A percentile compares a stretch with the other conserved stretches of the same genome.
Evolutionary conservation across 306 rosid species (phyloP).

Genomic region (Acacia acuminata): DNA sequence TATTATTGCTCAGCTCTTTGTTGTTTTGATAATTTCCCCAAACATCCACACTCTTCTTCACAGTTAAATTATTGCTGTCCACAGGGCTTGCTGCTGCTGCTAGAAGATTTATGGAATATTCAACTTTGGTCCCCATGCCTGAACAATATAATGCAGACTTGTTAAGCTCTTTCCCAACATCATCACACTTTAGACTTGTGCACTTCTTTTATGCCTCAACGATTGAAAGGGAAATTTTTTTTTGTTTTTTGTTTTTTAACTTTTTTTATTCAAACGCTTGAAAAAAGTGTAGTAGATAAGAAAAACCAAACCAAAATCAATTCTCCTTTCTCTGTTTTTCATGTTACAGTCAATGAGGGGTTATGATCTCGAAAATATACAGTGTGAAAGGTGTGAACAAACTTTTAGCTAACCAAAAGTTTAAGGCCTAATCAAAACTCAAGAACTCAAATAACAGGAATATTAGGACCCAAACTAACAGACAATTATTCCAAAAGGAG

Average conservation of each 20-base stretch:
- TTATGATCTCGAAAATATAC: slow-evolving; percentile 42
- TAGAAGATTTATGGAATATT: slow-evolving; percentile 62
- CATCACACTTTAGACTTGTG: neutral
- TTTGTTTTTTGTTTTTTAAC: too few species aligned
- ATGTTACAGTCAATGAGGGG: slow-evolving; percentile 27
- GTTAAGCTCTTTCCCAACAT: neutral
- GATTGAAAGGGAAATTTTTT: neutral
- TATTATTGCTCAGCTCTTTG: slow-evolving; percentile 38
- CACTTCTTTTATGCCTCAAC: neutral
- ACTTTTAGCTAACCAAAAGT: slow-evolving; percentile 26
- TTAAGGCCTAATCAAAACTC: slow-evolving; percentile 12
- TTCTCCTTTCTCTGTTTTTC: slow-evolving; percentile 19
- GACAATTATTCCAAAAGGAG: slow-evolving; percentile 15
- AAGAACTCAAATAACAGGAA: neutral
- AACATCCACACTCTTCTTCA: slow-evolving; percentile 57
- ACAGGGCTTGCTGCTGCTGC: slow-evolving; percentile 51
- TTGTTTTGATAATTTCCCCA: slow-evolving; percentile 60
- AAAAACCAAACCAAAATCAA: slow-evolving; percentile 20
- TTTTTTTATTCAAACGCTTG: neutral
- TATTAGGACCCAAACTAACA: slow-evolving; percentile 20
- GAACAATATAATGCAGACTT: slow-evolving; percentile 32
- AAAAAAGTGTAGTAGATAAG: slow-evolving; percentile 15
- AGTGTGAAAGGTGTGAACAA: slow-evolving; percentile 44
- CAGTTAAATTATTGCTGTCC: slow-evolving; percentile 49
- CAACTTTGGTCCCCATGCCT: slow-evolving; percentile 96